These are phyloP conservation scores for Penicillium flavigenum DNA, from an alignment of 495 filamentous ascomycete genomes.

Conservation along the genomic window DNA sequence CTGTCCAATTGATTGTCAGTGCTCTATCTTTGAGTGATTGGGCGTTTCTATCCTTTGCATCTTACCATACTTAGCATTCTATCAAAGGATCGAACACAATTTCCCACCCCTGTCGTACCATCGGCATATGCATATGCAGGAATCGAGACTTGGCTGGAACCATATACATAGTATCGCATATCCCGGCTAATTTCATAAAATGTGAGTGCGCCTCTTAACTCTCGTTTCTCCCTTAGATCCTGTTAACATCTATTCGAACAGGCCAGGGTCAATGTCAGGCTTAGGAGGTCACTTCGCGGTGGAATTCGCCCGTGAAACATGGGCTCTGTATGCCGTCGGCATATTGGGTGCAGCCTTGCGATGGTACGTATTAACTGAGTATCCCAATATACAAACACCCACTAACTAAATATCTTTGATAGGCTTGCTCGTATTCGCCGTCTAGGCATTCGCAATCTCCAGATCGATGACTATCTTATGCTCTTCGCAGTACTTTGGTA, in stretches of 20 bases:
- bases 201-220: conserved; percentile 20
- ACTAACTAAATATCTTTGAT: conserved; percentile 1
- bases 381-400: neutral
- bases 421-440: conserved; percentile 52
- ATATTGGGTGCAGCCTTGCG: conserved; percentile 42
- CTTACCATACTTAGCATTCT: conserved; percentile 1
- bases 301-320: conserved; percentile 45
- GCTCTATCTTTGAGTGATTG: conserved; percentile 16
- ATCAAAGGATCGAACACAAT: neutral
- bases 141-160: conserved; percentile 11
- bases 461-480: conserved; percentile 56
- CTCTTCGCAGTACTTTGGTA: conserved; percentile 50
- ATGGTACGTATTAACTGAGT: conserved; percentile 36
- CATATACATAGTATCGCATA: conserved; percentile 14
- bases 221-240: conserved; percentile 10
- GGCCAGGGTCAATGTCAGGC: conserved; percentile 36
- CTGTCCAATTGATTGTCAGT: neutral
- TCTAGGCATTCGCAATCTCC: conserved; percentile 45
- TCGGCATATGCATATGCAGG: conserved; percentile 20
- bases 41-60: conserved; percentile 15
- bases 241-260: conserved; percentile 12
- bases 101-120: conserved; percentile 12
- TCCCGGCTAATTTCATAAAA: conserved; percentile 19
- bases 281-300: conserved; percentile 35
- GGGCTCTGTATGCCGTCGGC: conserved; percentile 48